Evolutionary conservation across 2,329 filamentous ascomycete species (phyloP).

Genomic region (Penicillium sp.): DNA sequence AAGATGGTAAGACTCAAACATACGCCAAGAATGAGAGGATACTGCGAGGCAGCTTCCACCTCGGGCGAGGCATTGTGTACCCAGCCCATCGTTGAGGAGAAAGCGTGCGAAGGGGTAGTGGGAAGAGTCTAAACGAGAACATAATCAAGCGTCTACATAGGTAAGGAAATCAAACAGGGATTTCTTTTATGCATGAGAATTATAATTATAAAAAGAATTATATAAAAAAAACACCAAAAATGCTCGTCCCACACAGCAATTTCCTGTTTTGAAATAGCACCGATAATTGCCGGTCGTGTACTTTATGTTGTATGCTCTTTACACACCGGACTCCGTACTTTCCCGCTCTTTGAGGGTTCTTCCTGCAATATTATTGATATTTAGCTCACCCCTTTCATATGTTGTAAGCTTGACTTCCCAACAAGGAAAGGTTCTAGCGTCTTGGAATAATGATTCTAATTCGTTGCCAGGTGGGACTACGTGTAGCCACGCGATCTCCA

Average conservation of each 20-base stretch:
- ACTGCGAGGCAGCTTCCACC: conserved; percentile 51
- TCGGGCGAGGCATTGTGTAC: conserved; percentile 52
- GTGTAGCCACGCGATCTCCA: neutral
- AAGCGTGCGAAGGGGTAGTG: neutral
- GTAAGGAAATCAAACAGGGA: neutral
- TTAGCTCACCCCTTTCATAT: neutral
- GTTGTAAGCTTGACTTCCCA: no score
- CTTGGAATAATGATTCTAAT: neutral
- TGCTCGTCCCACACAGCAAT: neutral
- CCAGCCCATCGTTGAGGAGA: conserved; percentile 48
- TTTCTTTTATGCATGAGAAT: neutral
- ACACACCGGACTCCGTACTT: neutral
- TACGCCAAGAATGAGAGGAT: conserved; percentile 51
- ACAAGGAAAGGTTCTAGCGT: neutral
- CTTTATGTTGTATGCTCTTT: neutral
- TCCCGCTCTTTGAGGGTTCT: neutral
- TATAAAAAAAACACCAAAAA: neutral
- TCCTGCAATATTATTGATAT: neutral
- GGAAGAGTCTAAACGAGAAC: neutral
- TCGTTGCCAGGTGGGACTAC: neutral
- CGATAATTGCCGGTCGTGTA: neutral
- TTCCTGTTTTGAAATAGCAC: neutral
- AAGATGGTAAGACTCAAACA: conserved; percentile 48
- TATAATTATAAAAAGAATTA: neutral
- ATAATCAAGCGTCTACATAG: neutral